phyloP scores from a whole-genome alignment of 306 rosid species.

The Glycine soja region DNA sequence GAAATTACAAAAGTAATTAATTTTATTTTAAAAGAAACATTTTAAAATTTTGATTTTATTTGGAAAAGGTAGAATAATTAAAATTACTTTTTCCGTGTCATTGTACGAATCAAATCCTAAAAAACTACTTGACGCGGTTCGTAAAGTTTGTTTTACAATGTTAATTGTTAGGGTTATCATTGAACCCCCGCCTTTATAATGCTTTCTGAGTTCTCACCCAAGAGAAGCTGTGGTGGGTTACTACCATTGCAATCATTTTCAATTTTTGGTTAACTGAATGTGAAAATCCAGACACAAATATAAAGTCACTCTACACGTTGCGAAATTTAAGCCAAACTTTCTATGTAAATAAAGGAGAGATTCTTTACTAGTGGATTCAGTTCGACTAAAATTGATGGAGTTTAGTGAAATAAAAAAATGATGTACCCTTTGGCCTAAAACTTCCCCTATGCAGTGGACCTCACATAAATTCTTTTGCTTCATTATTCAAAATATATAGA shows the following conservation, averaged over 20 bases:
- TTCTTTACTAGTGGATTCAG: constrained; percentile 22
- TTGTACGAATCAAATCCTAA: neutral
- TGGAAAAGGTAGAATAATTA: neutral
- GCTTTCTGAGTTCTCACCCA: neutral
- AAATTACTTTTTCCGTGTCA: neutral
- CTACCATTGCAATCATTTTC: constrained; percentile 5
- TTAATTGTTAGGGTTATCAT: neutral
- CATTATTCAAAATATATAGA: constrained; percentile 7
- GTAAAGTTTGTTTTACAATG: constrained; percentile 7
- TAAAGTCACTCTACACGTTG: constrained; percentile 1
- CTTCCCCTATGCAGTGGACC: neutral
- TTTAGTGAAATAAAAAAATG: neutral
- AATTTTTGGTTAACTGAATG: neutral
- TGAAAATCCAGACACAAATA: constrained; percentile 7
- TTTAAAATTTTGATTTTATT: neutral
- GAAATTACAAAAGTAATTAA: neutral
- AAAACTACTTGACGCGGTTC: neutral
- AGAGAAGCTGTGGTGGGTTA: neutral
- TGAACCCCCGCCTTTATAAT: neutral
- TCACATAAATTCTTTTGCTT: neutral
- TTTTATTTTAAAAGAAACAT: neutral
- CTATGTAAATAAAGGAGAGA: neutral
- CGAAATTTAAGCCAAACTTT: constrained; percentile 29
- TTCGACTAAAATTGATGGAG: constrained; percentile 12
- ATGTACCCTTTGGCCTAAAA: neutral